Base-by-base conservation (phyloP, 208 protist species). In the Herpetomonas muscarum region DNA sequence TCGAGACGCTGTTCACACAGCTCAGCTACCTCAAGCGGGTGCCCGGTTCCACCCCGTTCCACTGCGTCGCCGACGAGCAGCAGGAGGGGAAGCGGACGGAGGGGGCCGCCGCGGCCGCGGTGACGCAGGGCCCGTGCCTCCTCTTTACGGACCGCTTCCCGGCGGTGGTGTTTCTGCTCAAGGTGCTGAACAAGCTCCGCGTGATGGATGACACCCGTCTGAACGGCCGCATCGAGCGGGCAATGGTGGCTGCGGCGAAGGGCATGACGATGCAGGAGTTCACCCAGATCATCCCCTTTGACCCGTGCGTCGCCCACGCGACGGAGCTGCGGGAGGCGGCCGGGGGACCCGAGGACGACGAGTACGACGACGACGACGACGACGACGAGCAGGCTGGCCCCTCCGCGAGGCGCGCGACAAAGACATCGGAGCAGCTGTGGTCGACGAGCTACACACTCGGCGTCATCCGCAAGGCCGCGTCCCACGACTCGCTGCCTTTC, bases 141-240 rank as follows among this genome's bases (percentile, higher is more conserved):
- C 29, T 46, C 42, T 76, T 90, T 29, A 85, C 79, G 15, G 53
- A 70, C 45, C 81, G 87, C 25, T 87, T 93, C 53, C 80, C 78
- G 2, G 60, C 84, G 3, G 71, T 81, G 3, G 32, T 44, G 9
- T 94, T 94, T 49, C 50, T 91, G 28, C 67, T 94, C 19, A 78
- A 79, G 25, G 87, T 94, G 30, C 76, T 94, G 3, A 87, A 94
- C 65, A 94, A 94, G 73, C 62, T 94, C 25, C 80, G 87, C 24
- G 55, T 58, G 12, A 81, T 91, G 73, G 79, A 94, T 52, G 87
- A 94, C 64, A 42, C 70, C 31, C 71, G 70, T 28, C 64, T 94
- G 22, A 91, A 91, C 60, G 79, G 71, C n/a, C 80, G 71, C 42
- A 65, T 90, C 21, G 87, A 94, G 62, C 69, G 81, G 10, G 70